phyloP scores from a whole-genome alignment of 805 yeast species.

The Lipomyces sp. region DNA sequence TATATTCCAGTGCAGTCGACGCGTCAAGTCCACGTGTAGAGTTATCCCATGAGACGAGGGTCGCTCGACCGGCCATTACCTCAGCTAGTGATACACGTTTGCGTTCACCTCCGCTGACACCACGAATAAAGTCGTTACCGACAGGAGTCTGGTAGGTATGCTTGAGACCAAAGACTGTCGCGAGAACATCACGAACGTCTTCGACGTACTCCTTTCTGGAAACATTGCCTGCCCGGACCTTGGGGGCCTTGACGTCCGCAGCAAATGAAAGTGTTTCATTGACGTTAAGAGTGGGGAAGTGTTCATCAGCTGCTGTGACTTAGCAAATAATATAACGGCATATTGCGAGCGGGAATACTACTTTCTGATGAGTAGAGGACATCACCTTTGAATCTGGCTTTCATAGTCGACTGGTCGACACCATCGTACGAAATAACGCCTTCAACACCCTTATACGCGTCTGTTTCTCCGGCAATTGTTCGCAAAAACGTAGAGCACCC shows the following conservation, averaged over 20 bases:
- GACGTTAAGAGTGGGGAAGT: constrained; percentile 77
- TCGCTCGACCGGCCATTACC: constrained; percentile 67
- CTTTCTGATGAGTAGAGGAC: constrained; percentile 45
- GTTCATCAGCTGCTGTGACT: constrained; percentile 58
- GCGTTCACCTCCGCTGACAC: constrained; percentile 71
- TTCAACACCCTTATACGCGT: constrained; percentile 55
- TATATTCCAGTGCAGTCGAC: constrained; percentile 78
- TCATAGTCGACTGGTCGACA: constrained; percentile 62
- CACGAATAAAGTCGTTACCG: constrained; percentile 56
- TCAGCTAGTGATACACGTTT: constrained; percentile 85
- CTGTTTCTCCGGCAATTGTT: constrained; percentile 75
- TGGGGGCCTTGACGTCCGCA: constrained; percentile 69
- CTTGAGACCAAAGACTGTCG: constrained; percentile 52
- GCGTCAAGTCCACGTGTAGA: constrained; percentile 87
- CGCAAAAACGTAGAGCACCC: constrained; percentile 66
- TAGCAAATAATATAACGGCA: not conserved
- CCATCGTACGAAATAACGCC: constrained; percentile 70
- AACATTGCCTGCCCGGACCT: constrained; percentile 54
- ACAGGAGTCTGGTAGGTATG: constrained; percentile 53
- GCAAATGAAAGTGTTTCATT: constrained; percentile 75
- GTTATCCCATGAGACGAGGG: constrained; percentile 75
- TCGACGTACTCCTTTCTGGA: constrained; percentile 58
- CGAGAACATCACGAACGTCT: constrained; percentile 78
- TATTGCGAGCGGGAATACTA: constrained; percentile 5
- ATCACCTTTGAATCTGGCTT: constrained; percentile 59